phyloP scores from a whole-genome alignment of 768 basidiomycete genomes.

The Mycena galopus region DNA sequence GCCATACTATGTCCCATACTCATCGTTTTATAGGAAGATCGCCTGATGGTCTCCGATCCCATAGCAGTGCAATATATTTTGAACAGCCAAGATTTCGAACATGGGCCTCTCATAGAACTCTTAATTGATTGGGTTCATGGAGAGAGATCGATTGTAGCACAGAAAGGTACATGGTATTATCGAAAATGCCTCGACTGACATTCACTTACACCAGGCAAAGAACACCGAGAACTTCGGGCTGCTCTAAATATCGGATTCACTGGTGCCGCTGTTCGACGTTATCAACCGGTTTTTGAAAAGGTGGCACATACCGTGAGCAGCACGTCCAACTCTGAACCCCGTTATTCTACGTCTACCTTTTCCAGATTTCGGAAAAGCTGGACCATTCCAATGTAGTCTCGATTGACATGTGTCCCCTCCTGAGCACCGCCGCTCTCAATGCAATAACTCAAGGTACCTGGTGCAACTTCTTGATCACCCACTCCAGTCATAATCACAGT shows the following conservation, averaged over 20 bases:
- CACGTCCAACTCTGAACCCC: neutral
- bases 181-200: neutral
- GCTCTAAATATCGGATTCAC: neutral
- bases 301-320: neutral
- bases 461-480: neutral
- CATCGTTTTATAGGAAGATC: neutral
- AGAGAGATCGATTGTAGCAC: neutral
- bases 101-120: neutral
- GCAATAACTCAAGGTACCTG: neutral
- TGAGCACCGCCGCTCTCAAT: neutral
- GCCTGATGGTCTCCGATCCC: constrained; percentile 5
- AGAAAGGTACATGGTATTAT: neutral
- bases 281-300: neutral
- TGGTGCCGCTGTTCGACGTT: neutral
- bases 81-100: neutral
- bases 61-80: neutral
- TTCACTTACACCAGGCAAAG: neutral
- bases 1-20: neutral
- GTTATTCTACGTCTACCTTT: neutral
- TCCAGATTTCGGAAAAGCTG: neutral
- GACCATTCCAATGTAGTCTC: neutral
- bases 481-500: neutral
- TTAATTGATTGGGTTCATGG: neutral
- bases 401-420: neutral
- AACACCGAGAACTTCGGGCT: neutral